Base-by-base conservation (phyloP, 2,329 filamentous ascomycete species). In the Laburnicola sp. region DNA sequence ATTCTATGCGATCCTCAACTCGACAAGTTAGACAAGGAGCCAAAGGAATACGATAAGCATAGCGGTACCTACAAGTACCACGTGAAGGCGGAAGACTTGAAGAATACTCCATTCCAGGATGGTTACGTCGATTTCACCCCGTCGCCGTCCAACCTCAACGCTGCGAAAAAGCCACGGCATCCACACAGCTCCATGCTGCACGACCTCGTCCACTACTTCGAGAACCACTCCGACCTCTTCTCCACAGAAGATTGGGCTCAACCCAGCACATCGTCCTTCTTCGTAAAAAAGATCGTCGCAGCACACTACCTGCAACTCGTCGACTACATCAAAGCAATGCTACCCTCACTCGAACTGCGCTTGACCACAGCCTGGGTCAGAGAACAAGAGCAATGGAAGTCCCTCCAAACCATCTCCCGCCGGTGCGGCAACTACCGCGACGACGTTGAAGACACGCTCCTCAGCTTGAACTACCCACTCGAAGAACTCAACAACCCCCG, bases 401-500 rank as follows among this genome's bases (percentile, higher is more conserved):
- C 50, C 8, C 56, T 70, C 0, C 65, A 68, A 36, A 70, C 64
- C 16, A 69, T 69, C 5, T 67, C 61, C 4, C 65, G 68, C 2
- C 65, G 69, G 6, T 71, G 68, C 28, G 66, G 69, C 6, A 70
- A 71, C 45, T 70, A 69, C 21, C 56, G 66, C n/a, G 68, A 71
- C 28, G 68, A 71, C 21, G 60, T 71, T 10, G 68, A 70, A 51
- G 68, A 71, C 32, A 63, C 62, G 2, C 51, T 70, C 2, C 58
- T 70, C 10, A 66, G 60, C 38, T 51, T 71, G 1, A 65, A 63
- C 3, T 68, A 64, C 36, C 44, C 60, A 0, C 50, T 70, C 5
- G 54, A 62, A 3, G 36, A 11, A 2, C 38, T 46, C n/a, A 22
- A 54, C 2, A 41, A 22, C 26, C 37, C 26, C 10, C 30, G 35